phyloP scores from a whole-genome alignment of 768 basidiomycete species.

The Lepiota venenata region DNA sequence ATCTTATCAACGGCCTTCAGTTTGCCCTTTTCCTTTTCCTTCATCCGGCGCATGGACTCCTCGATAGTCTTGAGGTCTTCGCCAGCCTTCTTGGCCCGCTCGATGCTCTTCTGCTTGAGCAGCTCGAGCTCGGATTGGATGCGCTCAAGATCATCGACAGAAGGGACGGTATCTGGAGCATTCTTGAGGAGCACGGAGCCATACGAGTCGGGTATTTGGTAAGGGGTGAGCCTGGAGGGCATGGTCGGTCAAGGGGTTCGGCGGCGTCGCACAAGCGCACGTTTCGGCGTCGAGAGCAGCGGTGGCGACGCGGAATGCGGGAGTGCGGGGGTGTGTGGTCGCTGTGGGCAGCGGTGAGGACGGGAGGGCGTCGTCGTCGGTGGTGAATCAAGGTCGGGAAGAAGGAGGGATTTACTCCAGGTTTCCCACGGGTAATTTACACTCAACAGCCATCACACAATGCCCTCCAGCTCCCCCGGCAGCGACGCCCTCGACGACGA shows the following conservation, averaged over 20 bases:
- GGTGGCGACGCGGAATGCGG: constrained; percentile 3
- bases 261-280: not conserved
- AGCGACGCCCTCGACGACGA: constrained; percentile 25
- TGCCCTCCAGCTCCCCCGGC: constrained; percentile 31
- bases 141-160: constrained; percentile 66
- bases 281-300: not conserved
- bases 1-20: constrained; percentile 66
- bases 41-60: constrained; percentile 73
- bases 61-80: constrained; percentile 73
- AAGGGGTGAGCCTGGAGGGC: constrained; percentile 59
- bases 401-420: constrained; percentile 13
- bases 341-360: constrained; percentile 12
- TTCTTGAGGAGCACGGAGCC: constrained; percentile 62
- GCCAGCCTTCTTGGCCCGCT: constrained; percentile 69
- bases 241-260: constrained; percentile 29
- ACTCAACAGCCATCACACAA: constrained; percentile 12
- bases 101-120: constrained; percentile 50
- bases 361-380: constrained; percentile 9
- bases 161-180: constrained; percentile 63
- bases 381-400: constrained; percentile 8
- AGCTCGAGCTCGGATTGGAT: constrained; percentile 59
- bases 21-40: constrained; percentile 75
- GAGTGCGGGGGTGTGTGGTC: constrained; percentile 13
- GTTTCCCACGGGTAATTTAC: constrained; percentile 1
- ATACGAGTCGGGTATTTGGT: constrained; percentile 41